A percentile compares a stretch with the other conserved stretches of the same genome.
phyloP scores from a whole-genome alignment of 2,329 filamentous ascomycete species.

The Alternaria burnsii region DNA sequence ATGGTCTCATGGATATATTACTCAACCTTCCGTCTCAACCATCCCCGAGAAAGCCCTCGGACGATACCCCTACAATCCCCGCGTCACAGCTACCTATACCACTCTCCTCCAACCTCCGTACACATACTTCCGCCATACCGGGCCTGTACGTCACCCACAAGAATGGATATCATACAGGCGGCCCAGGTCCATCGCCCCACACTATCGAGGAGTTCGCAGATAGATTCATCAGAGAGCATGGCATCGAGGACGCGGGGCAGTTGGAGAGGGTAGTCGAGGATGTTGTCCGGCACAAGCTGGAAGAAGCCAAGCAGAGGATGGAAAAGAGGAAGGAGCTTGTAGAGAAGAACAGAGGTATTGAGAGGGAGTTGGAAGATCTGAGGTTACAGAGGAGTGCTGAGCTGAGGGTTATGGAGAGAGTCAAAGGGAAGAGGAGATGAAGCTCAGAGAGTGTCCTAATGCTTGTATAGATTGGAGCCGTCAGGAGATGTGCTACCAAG shows the following conservation, averaged over 20 bases:
- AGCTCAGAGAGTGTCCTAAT: neutral
- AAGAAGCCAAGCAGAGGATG: slow-evolving; percentile 51
- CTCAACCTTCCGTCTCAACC: slow-evolving; percentile 43
- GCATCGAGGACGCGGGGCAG: slow-evolving; percentile 46
- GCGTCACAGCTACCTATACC: slow-evolving; percentile 53
- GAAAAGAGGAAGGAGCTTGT: slow-evolving; percentile 51
- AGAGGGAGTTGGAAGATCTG: slow-evolving; percentile 54
- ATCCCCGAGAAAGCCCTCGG: slow-evolving; percentile 31
- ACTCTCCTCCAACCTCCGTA: slow-evolving; percentile 54
- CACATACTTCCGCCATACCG: slow-evolving; percentile 53
- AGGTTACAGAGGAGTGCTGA: slow-evolving; percentile 56
- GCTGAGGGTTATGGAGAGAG: slow-evolving; percentile 54
- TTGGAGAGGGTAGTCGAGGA: slow-evolving; percentile 47
- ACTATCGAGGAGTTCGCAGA: slow-evolving; percentile 49
- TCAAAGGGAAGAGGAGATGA: slow-evolving; percentile 45
- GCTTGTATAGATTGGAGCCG: neutral
- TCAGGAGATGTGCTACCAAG: neutral
- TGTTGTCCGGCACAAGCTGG: slow-evolving; percentile 46
- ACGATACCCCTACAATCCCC: slow-evolving; percentile 36
- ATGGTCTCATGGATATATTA: slow-evolving; percentile 53
- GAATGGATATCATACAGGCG: slow-evolving; percentile 59
- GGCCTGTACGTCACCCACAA: slow-evolving; percentile 57
- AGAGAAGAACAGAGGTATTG: slow-evolving; percentile 53
- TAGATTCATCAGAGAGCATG: slow-evolving; percentile 51
- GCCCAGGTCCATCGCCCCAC: slow-evolving; percentile 52